Evolutionary conservation across 129 eudicot species (phyloP).

Genomic region (Lactuca sativa): DNA sequence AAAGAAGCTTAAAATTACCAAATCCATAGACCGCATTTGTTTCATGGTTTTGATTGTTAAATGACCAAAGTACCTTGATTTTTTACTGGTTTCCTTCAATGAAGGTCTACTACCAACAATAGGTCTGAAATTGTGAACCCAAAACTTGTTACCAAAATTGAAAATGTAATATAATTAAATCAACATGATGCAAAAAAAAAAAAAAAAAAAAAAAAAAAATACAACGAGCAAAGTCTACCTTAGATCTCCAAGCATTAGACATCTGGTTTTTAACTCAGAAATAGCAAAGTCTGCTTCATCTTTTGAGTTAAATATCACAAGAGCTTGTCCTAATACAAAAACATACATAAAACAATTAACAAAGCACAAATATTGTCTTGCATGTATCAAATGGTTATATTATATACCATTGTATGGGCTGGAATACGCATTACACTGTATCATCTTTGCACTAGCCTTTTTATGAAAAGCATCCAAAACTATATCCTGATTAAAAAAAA

Average conservation of each 20-base stretch:
- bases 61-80: slow-evolving; percentile 46
- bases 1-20: slow-evolving; percentile 30
- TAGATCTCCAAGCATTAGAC: slow-evolving; percentile 42
- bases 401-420: slow-evolving; percentile 44
- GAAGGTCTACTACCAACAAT: slow-evolving; percentile 44
- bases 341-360: neutral
- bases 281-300: slow-evolving; percentile 54
- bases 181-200: no score
- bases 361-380: neutral
- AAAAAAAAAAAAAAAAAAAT: no score
- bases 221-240: slow-evolving; percentile 32
- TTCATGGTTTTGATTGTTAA: slow-evolving; percentile 24
- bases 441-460: slow-evolving; percentile 47
- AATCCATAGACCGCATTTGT: slow-evolving; percentile 24
- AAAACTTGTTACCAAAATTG: no score
- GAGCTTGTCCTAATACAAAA: slow-evolving; percentile 46
- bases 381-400: neutral
- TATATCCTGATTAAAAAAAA: slow-evolving; percentile 28
- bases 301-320: slow-evolving; percentile 52
- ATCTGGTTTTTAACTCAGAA: slow-evolving; percentile 40
- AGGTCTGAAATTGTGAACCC: slow-evolving; percentile 31
- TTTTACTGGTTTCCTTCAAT: slow-evolving; percentile 25
- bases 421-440: slow-evolving; percentile 32
- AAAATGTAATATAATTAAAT: no score
- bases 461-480: slow-evolving; percentile 37